Evolutionary conservation across 305 asterid genomes (phyloP).

Genomic region (Fraxinus floribunda): DNA sequence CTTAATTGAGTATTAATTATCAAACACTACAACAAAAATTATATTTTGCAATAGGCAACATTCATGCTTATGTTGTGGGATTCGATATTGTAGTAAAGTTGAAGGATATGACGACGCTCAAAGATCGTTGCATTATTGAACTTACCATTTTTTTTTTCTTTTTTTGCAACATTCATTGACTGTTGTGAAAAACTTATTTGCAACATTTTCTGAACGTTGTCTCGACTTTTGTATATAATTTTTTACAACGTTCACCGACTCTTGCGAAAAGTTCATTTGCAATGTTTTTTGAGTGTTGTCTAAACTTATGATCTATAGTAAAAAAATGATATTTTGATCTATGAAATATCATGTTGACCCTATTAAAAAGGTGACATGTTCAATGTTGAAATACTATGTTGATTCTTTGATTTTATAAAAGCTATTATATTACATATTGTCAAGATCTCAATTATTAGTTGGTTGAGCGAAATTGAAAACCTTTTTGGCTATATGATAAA

Average conservation of each 20-base stretch:
- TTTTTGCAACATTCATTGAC: neutral
- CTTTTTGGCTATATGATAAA: neutral
- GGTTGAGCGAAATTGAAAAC: neutral
- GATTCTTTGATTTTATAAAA: neutral
- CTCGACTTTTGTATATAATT: no score
- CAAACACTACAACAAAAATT: neutral
- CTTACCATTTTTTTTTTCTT: neutral
- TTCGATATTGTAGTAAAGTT: neutral
- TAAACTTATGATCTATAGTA: neutral
- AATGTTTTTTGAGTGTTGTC: neutral
- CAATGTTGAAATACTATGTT: neutral
- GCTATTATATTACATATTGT: neutral
- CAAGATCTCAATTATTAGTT: neutral
- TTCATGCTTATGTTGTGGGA: neutral
- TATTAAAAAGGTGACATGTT: neutral
- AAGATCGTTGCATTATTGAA: neutral
- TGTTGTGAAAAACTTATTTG: no score
- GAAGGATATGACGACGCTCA: neutral
- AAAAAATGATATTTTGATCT: neutral
- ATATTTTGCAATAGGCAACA: neutral
- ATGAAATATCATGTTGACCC: no score
- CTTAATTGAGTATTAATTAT: neutral
- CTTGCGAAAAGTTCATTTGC: neutral
- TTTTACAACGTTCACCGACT: neutral
- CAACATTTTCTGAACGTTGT: neutral